Evolutionary conservation across 1,284 basidiomycete species (phyloP), one percentile per base, ranked within the genome.

Genomic region (Cryptococcus sp.): DNA sequence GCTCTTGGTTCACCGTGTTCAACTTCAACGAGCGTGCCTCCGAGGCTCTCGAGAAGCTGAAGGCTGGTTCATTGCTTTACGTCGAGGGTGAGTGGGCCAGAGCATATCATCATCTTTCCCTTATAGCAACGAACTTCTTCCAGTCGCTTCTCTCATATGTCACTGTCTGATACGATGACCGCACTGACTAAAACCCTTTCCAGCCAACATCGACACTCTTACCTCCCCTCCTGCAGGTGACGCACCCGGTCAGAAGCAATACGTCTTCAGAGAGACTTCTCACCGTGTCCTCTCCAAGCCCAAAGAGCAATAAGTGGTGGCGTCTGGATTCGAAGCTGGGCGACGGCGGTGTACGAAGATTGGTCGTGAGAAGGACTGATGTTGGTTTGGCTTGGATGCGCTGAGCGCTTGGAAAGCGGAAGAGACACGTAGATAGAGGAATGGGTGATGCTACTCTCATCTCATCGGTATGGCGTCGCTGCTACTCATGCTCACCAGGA

Each of bases 1-100:
- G 55, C n/a, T 57, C 62, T 50, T 62, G 68, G 69, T 73, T 69
- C 67, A 72, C 69, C 62, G 58, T 74, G 56, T 74, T 71, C 66
- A 68, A 66, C 66, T 74, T 74, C 65, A 55, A 60, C 45, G 63
- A 69, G 44, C 54, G 56, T n/a, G 58, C 61, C 19, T 59, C 59
- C 20, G 63, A 67, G 59, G 55, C 45, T 58, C 55, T 71, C 40
- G 46, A 65, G 50, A 62, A 58, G 29, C 58, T 72, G 50, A 50
- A 62, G 43, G 41, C 69, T 39, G 72, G 72, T 20, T 66, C 64
- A n/a, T 60, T 69, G 57, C 63, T 72, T 44, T 59, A 67, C 29
- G 72, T 74, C 23, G 72, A 74, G 60, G 70, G 72, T 70, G 56
- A 59, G 72, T 66, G 37, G 22, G 10, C 11, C 22, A 22, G n/a